Evolutionary conservation across 768 basidiomycete species (phyloP).

Genomic region (Leccinum sublutescens): DNA sequence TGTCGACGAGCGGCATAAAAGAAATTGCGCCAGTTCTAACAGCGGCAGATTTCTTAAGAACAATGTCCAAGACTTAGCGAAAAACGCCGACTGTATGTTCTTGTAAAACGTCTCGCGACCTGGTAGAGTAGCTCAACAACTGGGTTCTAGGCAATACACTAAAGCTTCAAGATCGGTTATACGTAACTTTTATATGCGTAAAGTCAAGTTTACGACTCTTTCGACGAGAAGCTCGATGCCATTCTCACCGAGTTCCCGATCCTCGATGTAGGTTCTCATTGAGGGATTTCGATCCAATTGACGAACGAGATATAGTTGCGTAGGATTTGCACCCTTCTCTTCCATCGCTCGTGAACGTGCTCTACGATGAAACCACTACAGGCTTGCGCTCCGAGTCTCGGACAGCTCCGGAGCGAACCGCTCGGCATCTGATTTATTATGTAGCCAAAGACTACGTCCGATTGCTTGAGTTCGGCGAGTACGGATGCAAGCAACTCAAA

Average conservation of each 20-base stretch:
- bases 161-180: conserved; percentile 99
- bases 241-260: conserved; percentile 97
- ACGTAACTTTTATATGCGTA: conserved; percentile 98
- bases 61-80: conserved; percentile 90
- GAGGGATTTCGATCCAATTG: not conserved
- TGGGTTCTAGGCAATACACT: conserved; percentile 81
- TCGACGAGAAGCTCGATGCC: conserved; percentile 91
- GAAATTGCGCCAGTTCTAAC: conserved; percentile 98
- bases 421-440: conserved; percentile 93
- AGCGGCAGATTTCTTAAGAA: conserved; percentile 86
- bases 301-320: conserved; percentile 6
- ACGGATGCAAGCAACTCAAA: conserved; percentile 98
- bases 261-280: conserved; percentile 74
- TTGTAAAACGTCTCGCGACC: not conserved
- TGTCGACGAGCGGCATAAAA: conserved; percentile 90
- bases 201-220: conserved; percentile 98
- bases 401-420: conserved; percentile 83
- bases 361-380: conserved; percentile 99
- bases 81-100: conserved; percentile 87
- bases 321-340: conserved; percentile 96
- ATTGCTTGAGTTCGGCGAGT: conserved; percentile 97
- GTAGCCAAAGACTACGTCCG: conserved; percentile 97
- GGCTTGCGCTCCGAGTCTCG: conserved; percentile 73
- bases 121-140: not conserved
- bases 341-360: conserved; percentile 92